Percentiles rank a stretch among this genome's conserved stretches.
Conservation (phyloP, 2,329 filamentous ascomycete genomes). For the Fusarium domesticum region DNA sequence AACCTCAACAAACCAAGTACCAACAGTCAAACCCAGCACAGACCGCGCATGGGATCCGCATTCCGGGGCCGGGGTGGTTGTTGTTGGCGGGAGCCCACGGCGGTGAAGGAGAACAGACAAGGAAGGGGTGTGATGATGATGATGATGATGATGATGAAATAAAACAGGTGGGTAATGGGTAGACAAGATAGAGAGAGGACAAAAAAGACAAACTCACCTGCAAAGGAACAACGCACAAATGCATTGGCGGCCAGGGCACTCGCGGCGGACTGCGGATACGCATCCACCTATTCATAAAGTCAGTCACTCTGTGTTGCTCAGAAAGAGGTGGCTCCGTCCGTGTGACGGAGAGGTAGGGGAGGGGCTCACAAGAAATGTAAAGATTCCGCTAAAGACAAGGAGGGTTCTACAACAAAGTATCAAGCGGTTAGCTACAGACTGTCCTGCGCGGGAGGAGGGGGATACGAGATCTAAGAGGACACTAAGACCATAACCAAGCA, state of each 20-base stretch:
- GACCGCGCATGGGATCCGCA: constrained; percentile 1
- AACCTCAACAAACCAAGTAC: not conserved
- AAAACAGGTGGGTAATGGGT: too few relatives aligned
- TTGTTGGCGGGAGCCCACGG: constrained; percentile 5
- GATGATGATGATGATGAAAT: too few relatives aligned
- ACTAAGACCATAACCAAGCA: constrained; percentile 31
- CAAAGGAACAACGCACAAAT: constrained; percentile 75
- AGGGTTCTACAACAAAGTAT: constrained; percentile 56
- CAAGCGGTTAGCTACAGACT: constrained; percentile 28
- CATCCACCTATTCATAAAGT: constrained; percentile 55
- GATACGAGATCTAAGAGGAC: constrained; percentile 23
- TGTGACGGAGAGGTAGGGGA: constrained; percentile 1
- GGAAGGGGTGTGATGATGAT: too few relatives aligned
- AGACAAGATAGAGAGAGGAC: constrained; percentile 1
- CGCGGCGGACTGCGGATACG: constrained; percentile 72
- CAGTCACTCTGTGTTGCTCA: constrained; percentile 19
- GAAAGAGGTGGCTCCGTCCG: constrained; percentile 8
- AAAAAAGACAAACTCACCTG: constrained; percentile 44
- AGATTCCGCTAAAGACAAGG: constrained; percentile 78
- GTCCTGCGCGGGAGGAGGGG: constrained; percentile 10
- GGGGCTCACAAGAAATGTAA: constrained; percentile 76
- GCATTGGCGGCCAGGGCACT: constrained; percentile 80
- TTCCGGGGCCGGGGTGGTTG: constrained; percentile 1
- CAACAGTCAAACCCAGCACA: not conserved
- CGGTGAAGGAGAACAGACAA: too few relatives aligned